These are phyloP conservation scores for Penicillium paxilli DNA, from an alignment of 495 filamentous ascomycete genomes.

Conservation along the genomic window DNA sequence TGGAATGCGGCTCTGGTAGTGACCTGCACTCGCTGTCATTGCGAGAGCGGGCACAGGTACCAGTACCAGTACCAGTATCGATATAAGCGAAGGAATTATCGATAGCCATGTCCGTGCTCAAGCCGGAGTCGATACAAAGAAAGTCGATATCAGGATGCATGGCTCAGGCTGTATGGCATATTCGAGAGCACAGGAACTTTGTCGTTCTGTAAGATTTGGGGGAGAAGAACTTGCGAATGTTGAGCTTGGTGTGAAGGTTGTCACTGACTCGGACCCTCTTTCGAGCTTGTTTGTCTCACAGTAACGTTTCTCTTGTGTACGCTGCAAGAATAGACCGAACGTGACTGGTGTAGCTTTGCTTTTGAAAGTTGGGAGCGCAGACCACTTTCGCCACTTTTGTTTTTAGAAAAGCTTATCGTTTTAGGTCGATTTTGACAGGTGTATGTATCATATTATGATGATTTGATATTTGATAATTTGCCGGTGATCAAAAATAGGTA, in stretches of 20 bases:
- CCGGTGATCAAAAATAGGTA: no score
- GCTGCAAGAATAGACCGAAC: slow-evolving; percentile 1
- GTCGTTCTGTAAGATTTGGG: background rate
- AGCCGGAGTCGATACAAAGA: background rate
- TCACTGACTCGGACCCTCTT: background rate
- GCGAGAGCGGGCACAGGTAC: no score
- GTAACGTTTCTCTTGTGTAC: slow-evolving; percentile 11
- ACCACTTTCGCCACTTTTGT: no score
- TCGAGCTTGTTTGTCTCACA: background rate
- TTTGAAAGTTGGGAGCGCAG: no score
- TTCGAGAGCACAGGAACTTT: background rate
- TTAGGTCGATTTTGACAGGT: no score
- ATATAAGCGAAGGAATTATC: background rate
- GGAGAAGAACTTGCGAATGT: background rate
- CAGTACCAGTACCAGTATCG: no score
- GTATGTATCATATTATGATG: no score
- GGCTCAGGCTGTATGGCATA: background rate
- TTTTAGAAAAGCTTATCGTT: no score
- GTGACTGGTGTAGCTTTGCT: slow-evolving; percentile 10
- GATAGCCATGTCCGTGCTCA: slow-evolving; percentile 6
- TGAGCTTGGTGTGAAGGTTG: no score
- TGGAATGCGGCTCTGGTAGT: background rate
- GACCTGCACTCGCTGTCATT: no score
- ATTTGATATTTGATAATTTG: no score
- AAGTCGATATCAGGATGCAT: slow-evolving; percentile 10